Percentiles rank a stretch among this genome's conserved stretches.
phyloP scores from a whole-genome alignment of 805 yeast genomes.

The Starmerella davenportii region DNA sequence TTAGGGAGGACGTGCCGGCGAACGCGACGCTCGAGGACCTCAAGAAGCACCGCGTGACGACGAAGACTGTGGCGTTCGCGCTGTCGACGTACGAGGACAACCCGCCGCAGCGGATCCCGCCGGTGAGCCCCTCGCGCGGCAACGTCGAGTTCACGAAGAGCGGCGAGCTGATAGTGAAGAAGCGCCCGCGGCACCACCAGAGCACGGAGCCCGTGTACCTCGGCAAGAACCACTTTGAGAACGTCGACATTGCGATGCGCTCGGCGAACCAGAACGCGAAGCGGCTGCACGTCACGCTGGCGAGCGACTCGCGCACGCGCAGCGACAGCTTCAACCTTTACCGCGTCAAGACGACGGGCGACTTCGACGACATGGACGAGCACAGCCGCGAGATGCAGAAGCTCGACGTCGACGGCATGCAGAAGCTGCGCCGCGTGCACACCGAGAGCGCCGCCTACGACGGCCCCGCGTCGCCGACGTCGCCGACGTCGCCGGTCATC shows the following conservation, averaged over 20 bases:
- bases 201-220: constrained; percentile 5
- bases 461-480: not conserved
- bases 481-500: constrained; percentile 1
- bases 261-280: constrained; percentile 16
- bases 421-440: not conserved
- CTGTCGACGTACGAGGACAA: constrained; percentile 53
- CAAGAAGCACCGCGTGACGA: constrained; percentile 4
- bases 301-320: not conserved
- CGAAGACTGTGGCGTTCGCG: constrained; percentile 34
- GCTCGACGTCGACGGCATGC: constrained; percentile 10
- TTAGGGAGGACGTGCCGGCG: not conserved
- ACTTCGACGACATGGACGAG: constrained; percentile 8
- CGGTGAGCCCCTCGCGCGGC: constrained; percentile 64
- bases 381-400: constrained; percentile 1
- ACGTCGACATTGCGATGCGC: constrained; percentile 8
- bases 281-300: constrained; percentile 11
- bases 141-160: constrained; percentile 32
- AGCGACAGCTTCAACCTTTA: not conserved
- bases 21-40: constrained; percentile 6
- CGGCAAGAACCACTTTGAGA: constrained; percentile 12
- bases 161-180: constrained; percentile 16
- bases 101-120: constrained; percentile 91
- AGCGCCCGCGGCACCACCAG: constrained; percentile 3
- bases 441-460: not conserved
- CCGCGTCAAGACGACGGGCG: not conserved